Conservation (phyloP, 176 grass and related monocot species). For the Juncus inflexus region DNA sequence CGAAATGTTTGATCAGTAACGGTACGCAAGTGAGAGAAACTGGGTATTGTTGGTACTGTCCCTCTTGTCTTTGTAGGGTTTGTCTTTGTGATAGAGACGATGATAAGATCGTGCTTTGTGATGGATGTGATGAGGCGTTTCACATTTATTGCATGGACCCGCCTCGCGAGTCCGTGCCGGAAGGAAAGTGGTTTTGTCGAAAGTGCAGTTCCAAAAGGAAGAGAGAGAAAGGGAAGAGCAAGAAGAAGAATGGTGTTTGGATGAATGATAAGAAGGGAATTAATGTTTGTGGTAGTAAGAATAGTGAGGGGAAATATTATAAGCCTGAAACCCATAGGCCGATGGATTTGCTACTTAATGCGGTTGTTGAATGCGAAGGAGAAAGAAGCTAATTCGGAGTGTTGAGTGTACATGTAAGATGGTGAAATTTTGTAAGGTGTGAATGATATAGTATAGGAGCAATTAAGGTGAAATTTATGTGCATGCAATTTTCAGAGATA, state of each 20-base stretch:
- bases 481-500: neutral
- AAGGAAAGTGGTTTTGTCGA: slow-evolving; percentile 55
- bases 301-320: neutral
- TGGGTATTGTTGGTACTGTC: slow-evolving; percentile 61
- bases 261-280: neutral
- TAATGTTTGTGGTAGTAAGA: slow-evolving; percentile 38
- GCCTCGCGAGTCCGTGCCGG: slow-evolving; percentile 48
- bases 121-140: slow-evolving; percentile 75
- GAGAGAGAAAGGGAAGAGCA: slow-evolving; percentile 40
- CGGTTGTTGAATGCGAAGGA: slow-evolving; percentile 25
- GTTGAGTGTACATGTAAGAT: no score
- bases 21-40: slow-evolving; percentile 32
- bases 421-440: no score
- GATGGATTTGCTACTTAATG: slow-evolving; percentile 61
- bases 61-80: slow-evolving; percentile 75
- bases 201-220: slow-evolving; percentile 31
- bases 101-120: slow-evolving; percentile 68
- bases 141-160: slow-evolving; percentile 85
- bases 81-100: slow-evolving; percentile 67
- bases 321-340: slow-evolving; percentile 27
- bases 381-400: neutral
- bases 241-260: slow-evolving; percentile 16
- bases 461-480: neutral
- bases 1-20: slow-evolving; percentile 47
- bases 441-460: neutral